These are phyloP conservation scores for Venturiaceae sp. DNA, from an alignment of 2,329 filamentous ascomycete genomes.

Conservation along the genomic window DNA sequence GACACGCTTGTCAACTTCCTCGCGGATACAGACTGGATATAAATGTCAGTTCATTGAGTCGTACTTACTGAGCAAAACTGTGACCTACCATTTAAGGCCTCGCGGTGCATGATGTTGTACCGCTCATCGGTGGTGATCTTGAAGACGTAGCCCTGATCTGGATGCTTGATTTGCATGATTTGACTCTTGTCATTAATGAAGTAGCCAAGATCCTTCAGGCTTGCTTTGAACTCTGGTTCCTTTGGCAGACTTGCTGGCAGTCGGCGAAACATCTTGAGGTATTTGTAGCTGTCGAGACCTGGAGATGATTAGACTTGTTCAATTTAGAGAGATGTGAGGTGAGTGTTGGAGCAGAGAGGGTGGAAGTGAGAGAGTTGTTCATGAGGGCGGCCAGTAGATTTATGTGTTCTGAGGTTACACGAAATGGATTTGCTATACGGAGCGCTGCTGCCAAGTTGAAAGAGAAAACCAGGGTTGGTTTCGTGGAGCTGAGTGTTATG, in stretches of 20 bases:
- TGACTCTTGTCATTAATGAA: conserved; percentile 52
- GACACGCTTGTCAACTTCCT: conserved; percentile 54
- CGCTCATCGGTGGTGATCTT: conserved; percentile 64
- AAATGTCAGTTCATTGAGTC: background rate
- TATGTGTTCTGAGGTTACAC: background rate
- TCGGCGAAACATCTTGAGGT: conserved; percentile 62
- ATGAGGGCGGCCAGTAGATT: background rate
- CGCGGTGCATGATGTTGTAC: conserved; percentile 63
- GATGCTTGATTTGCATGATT: conserved; percentile 58
- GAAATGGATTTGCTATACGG: background rate
- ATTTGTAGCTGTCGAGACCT: background rate
- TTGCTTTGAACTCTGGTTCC: conserved; percentile 55
- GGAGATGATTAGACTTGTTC: background rate
- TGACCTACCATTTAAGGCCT: conserved; percentile 58
- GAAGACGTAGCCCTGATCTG: conserved; percentile 64
- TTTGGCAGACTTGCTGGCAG: conserved; percentile 57
- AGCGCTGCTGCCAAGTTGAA: background rate
- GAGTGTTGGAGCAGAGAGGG: background rate
- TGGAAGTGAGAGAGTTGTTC: background rate
- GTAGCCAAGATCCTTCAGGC: conserved; percentile 66
- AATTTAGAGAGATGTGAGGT: background rate
- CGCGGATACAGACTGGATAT: conserved; percentile 50
- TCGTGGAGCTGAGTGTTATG: background rate
- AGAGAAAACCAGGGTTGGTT: background rate
- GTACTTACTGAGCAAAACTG: background rate